A percentile compares a stretch with the other conserved stretches of the same genome.
These are phyloP conservation scores for Podospora sp. DNA, from an alignment of 495 filamentous ascomycete species.

Conservation along the genomic window DNA sequence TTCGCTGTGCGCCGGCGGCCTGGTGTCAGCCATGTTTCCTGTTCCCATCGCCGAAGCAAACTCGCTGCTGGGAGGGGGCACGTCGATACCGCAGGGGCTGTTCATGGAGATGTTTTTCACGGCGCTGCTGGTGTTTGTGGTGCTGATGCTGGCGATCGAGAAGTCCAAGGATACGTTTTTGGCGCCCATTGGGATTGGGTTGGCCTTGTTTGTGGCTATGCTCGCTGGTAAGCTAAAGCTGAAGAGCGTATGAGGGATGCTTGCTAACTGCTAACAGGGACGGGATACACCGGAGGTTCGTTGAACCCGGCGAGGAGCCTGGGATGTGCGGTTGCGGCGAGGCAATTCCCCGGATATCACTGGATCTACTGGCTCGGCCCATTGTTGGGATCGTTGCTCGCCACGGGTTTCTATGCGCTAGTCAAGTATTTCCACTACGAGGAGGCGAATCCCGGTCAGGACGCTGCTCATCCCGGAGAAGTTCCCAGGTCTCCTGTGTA, in stretches of 20 bases:
- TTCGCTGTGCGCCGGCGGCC: slow-evolving; percentile 54
- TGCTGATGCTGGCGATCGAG: slow-evolving; percentile 75
- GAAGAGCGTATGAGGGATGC: no score
- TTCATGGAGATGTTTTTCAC: slow-evolving; percentile 77
- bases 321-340: slow-evolving; percentile 52
- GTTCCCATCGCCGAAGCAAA: slow-evolving; percentile 50
- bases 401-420: slow-evolving; percentile 65
- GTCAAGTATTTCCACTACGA: slow-evolving; percentile 70
- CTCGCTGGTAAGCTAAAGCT: slow-evolving; percentile 60
- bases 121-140: slow-evolving; percentile 67
- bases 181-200: slow-evolving; percentile 72
- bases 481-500: not conserved
- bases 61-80: slow-evolving; percentile 57
- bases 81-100: slow-evolving; percentile 65
- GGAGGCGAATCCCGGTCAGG: slow-evolving; percentile 75
- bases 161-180: slow-evolving; percentile 75
- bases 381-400: slow-evolving; percentile 63
- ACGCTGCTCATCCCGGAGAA: slow-evolving; percentile 34
- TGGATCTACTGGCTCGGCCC: slow-evolving; percentile 71
- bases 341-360: slow-evolving; percentile 48
- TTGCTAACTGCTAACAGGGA: slow-evolving; percentile 26
- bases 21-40: slow-evolving; percentile 57
- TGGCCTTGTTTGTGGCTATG: slow-evolving; percentile 69
- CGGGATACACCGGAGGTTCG: slow-evolving; percentile 59
- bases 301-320: slow-evolving; percentile 59